Base-by-base conservation (phyloP, 352 stramenopile species). In the Pythium oligandrum region DNA sequence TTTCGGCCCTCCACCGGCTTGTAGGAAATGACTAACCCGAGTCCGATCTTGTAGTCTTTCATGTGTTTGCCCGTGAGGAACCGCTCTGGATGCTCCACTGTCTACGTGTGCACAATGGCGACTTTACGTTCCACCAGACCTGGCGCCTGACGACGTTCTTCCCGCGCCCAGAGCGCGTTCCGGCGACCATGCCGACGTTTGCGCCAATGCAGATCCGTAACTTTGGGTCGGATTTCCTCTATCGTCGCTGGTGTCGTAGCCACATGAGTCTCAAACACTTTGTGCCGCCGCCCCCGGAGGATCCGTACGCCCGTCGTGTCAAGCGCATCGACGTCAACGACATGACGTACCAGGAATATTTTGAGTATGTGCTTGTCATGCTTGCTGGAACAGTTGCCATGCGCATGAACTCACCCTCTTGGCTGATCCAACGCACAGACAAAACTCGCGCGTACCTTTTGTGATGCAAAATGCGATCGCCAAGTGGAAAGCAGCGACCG, bases 131-230 rank as follows among this genome's bases (percentile, higher is more conserved):
- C 50, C 61, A 73, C 45, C 57, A 51, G 38, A 87, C 69, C 43
- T 95, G 84, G 84, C 88, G 84, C 38, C 65, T 86, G 51, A 88
- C 81, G 49, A 90, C 76, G 40, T 92, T 93, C 53, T 90, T 86
- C 54, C 82, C 84, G 4, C 66, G 69, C 34, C 44, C 42, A 7
- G 62, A 76, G 33, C 51, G 52, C 12, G 44, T 57, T 17, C 61
- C 69, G 4, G 30, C 38, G 4, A 50, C 4, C 2, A 59, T 73
- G 56, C 60, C 56, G 10, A 40, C 39, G 17, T 52, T 64, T 8
- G 68, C 75, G 26, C 48, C 69, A 8, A 44, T 77, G 12, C 31
- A 61, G 0, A 65, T 72, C 8, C 55, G 66, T 26, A 59, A 69
- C 7, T 92, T 95, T 52, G 64, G 64, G 26, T 95, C 84, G 4